Base-by-base conservation (phyloP, 2,329 filamentous ascomycete genomes). In the Sarocladium oryzae region DNA sequence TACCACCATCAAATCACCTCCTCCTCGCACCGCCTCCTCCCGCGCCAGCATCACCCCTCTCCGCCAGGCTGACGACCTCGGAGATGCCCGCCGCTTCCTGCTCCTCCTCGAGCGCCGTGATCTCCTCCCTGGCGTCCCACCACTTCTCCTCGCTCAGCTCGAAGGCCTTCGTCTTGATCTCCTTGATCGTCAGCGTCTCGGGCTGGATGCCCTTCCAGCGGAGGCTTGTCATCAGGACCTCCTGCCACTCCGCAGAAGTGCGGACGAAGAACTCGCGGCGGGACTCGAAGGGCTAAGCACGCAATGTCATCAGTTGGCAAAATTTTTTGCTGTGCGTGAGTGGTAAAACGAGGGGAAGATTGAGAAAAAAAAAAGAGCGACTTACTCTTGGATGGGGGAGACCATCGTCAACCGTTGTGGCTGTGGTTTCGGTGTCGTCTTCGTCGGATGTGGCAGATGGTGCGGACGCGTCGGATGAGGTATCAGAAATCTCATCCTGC, bases 101-200 rank as follows among this genome's bases (percentile, higher is more conserved):
- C 72, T 96, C 92, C 69, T 96, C 92, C 69, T 99, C 93, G 62
- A 97, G 69, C 6, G 83, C 86, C 51, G 85, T 86, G 57, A 99
- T 88, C 71, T 97, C 92, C 72, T 99, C 93, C 60, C 93, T 81
- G 64, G 86, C 90, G 74, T 96, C 93, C 93, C 93, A 99, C 93
- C 93, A 99, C 67, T 95, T 96, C 71, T 91, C 88, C 69, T 99
- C 93, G 36, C 91, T 91, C 56, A 89, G 78, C 63, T 89, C 86
- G 66, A 96, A 99, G 1, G 90, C 93, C 64, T 83, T 84, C 61
- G 91, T 86, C 67, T 95, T 90, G 61, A 97, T 84, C 72, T 97
- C 93, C 74, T 99, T 99, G 62, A 95, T 74, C 0, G 82, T 76
- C 56, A 89, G 77, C 36, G 82, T 77, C 66, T 88, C 86, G 2